Evolutionary conservation across 139 green algal species (phyloP).

Genomic region (Mychonastes homosphaera): DNA sequence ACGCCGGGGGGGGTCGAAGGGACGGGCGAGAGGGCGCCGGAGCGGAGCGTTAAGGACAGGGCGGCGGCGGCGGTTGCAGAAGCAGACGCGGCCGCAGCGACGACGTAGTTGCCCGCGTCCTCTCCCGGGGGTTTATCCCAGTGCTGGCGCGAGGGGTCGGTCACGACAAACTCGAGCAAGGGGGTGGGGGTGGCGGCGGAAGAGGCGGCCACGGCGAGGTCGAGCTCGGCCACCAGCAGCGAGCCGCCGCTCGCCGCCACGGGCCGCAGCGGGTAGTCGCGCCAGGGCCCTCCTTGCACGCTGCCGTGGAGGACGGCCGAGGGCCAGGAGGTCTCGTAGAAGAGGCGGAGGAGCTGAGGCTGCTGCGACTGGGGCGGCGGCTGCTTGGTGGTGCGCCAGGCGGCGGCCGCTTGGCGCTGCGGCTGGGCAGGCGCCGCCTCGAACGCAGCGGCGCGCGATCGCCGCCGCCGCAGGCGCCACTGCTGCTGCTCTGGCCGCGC

Average conservation of each 20-base stretch:
- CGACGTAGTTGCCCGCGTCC: slow-evolving; percentile 18
- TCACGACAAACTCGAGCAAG: slow-evolving; percentile 57
- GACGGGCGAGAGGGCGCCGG: not conserved
- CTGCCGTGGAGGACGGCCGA: slow-evolving; percentile 35
- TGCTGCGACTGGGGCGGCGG: too few species aligned
- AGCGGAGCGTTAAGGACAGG: slow-evolving; percentile 5
- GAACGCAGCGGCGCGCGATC: too few species aligned
- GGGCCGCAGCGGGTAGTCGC: slow-evolving; percentile 15
- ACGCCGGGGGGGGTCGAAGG: not conserved
- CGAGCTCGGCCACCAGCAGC: slow-evolving; percentile 25
- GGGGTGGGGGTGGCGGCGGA: not conserved
- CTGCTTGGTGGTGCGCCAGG: too few species aligned
- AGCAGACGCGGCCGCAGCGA: slow-evolving; percentile 7
- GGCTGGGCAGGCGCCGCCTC: too few species aligned
- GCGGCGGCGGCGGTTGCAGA: not conserved
- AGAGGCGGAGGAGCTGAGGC: too few species aligned
- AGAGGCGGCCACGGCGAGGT: slow-evolving; percentile 10
- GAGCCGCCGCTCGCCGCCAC: slow-evolving; percentile 15
- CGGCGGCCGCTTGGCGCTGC: too few species aligned
- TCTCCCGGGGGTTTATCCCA: slow-evolving; percentile 53
- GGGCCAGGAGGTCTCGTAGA: slow-evolving; percentile 39
- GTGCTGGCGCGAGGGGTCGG: slow-evolving; percentile 13
- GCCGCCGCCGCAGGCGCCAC: too few species aligned
- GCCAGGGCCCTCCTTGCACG: slow-evolving; percentile 28
- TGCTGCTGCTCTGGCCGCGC: too few species aligned